Evolutionary conservation across 202 grass and related monocot species (phyloP), one percentile per base, ranked within the genome.

Genomic region (Zoysia matrella): DNA sequence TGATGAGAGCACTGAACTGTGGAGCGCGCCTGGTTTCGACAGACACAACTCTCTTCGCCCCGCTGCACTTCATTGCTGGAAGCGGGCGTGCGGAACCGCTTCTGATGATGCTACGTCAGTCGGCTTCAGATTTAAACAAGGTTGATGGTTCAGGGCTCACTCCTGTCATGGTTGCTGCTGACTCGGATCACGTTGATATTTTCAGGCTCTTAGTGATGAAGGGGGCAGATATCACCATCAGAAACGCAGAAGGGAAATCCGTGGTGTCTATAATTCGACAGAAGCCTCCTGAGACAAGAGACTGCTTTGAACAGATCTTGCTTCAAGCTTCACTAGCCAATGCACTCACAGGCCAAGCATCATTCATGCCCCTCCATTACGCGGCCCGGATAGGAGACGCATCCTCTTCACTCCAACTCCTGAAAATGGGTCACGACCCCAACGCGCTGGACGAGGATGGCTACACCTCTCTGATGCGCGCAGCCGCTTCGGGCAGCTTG

Each of bases 131-230:
- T 85, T n/a, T 93, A 54, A 89, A 93, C 81, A 68, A 56, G 77
- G 76, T 81, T 16, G 90, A 93, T 87, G 47, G 81, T 78, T 89
- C 80, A 16, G 87, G 90, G 18, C 71, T 89, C 52, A 87, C 87
- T 78, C 87, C 90, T 45, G 48, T 93, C 62, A 89, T 93, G 87
- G 81, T 77, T 54, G 83, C 90, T 42, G 80, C 63, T 30, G 86
- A 66, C 68, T 77, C 78, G 52, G 82, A 63, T 9, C 79, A 92
- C 65, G 77, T 64, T 3, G 87, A 92, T 47, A 86, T 76, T 87
- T 92, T 92, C 60, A 64, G 77, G 52, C 81, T 89, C 78, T 66
- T 92, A 85, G 77, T 92, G 45, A 89, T 87, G 90, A 87, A 84
- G 6, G 90, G 87, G 60, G 90, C 90, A 73, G 90, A 92, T 85